Percentiles rank a stretch among this genome's conserved stretches.
Evolutionary conservation across 2,329 filamentous ascomycete genomes (phyloP).

Genomic region (Xylaria sp.): DNA sequence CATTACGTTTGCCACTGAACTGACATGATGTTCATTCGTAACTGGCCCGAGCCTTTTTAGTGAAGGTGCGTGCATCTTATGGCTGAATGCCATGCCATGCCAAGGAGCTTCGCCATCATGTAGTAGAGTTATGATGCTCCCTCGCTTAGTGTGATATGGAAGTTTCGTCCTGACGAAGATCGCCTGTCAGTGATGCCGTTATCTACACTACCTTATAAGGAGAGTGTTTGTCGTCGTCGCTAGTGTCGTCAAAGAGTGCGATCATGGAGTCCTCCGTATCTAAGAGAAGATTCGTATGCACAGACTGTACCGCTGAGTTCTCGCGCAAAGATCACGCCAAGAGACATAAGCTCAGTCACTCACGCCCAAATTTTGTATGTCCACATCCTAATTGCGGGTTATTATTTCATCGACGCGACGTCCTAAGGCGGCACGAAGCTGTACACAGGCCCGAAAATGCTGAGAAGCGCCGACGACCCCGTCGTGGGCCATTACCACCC

Average conservation of each 20-base stretch:
- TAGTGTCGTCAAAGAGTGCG: not conserved
- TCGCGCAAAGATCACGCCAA: conserved; percentile 32
- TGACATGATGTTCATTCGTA: not conserved
- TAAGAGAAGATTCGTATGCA: conserved; percentile 21
- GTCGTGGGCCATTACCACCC: conserved; percentile 24
- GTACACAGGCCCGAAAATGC: conserved; percentile 29
- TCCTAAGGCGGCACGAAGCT: conserved; percentile 21
- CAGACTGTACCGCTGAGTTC: conserved; percentile 30
- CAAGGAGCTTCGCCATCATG: conserved; percentile 4
- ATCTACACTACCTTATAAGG: not conserved
- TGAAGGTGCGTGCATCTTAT: conserved; percentile 9
- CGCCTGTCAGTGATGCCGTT: not conserved
- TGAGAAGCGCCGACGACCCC: conserved; percentile 27
- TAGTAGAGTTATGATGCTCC: not conserved
- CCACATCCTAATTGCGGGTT: conserved; percentile 20
- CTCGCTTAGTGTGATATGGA: not conserved
- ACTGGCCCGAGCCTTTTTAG: conserved; percentile 13
- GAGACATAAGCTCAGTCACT: conserved; percentile 31
- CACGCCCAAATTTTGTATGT: conserved; percentile 20
- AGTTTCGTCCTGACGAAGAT: not conserved
- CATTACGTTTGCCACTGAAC: not conserved
- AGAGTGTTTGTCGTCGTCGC: not conserved
- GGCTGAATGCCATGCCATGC: conserved; percentile 16
- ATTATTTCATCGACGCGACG: conserved; percentile 31
- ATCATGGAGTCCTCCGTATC: conserved; percentile 1